These are phyloP conservation scores for Zea luxurians DNA, from an alignment of 176 grass and related monocot species.

Conservation along the genomic window DNA sequence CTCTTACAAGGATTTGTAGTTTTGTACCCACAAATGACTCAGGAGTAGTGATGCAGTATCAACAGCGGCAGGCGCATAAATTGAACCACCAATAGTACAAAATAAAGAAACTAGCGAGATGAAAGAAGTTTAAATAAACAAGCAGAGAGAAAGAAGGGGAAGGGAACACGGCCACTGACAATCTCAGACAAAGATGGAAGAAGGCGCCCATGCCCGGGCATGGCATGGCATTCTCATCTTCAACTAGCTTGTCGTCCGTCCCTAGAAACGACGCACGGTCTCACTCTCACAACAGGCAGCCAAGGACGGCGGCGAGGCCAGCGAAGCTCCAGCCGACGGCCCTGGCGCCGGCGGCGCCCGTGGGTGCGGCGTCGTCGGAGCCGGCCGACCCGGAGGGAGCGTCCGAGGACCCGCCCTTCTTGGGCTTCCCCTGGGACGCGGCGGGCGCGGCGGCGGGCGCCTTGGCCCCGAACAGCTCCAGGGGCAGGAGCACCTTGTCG, in stretches of 20 bases:
- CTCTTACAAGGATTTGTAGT: background rate
- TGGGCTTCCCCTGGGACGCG: constrained; percentile 39
- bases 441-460: constrained; percentile 62
- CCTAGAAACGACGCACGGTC: background rate
- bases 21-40: background rate
- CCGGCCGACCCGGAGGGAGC: constrained; percentile 33
- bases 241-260: background rate
- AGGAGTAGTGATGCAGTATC: constrained; percentile 28
- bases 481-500: constrained; percentile 72
- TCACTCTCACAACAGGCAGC: constrained; percentile 44
- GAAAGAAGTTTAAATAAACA: constrained; percentile 21
- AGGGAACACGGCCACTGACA: background rate
- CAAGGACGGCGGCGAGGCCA: constrained; percentile 34
- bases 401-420: constrained; percentile 39
- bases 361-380: constrained; percentile 29
- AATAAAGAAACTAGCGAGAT: constrained; percentile 29
- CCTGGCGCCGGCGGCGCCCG: constrained; percentile 30
- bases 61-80: constrained; percentile 43
- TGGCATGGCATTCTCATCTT: background rate
- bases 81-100: constrained; percentile 31
- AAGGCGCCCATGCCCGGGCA: no score
- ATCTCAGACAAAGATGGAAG: no score
- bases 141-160: background rate
- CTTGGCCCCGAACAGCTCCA: constrained; percentile 64
- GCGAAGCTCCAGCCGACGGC: constrained; percentile 38